A percentile compares a stretch with the other conserved stretches of the same genome.
Conservation (phyloP, 208 protist species). For the Leishmania tarentolae region DNA sequence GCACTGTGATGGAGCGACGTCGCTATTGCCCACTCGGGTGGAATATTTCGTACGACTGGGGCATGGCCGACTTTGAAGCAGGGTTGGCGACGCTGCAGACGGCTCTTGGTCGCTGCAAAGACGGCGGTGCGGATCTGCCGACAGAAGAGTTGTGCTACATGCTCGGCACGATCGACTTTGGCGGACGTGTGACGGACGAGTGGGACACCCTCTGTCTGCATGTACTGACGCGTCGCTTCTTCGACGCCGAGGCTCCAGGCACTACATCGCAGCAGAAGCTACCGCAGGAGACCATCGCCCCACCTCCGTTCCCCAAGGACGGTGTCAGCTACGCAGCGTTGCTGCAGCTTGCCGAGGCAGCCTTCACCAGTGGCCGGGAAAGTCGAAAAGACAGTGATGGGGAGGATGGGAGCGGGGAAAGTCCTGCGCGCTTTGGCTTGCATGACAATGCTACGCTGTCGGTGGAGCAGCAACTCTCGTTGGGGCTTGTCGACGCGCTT, state of each 20-base stretch:
- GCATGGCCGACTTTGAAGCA: constrained; percentile 87
- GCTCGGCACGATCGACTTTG: constrained; percentile 94
- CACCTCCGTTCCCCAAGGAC: constrained; percentile 49
- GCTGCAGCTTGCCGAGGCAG: constrained; percentile 55
- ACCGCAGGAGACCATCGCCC: constrained; percentile 50
- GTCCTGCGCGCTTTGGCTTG: constrained; percentile 92
- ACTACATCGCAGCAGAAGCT: constrained; percentile 27
- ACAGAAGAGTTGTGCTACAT: constrained; percentile 90
- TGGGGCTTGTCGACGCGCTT: constrained; percentile 44
- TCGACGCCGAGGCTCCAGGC: constrained; percentile 35
- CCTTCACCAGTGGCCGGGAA: constrained; percentile 54
- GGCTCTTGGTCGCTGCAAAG: constrained; percentile 47
- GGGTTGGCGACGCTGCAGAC: constrained; percentile 72
- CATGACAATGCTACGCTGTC: constrained; percentile 95
- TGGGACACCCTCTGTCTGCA: constrained; percentile 85
- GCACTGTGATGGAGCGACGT: constrained; percentile 90
- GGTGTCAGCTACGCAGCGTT: constrained; percentile 49
- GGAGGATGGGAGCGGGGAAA: constrained; percentile 33
- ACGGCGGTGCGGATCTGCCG: constrained; percentile 32
- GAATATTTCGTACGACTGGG: constrained; percentile 96
- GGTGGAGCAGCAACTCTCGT: constrained; percentile 65
- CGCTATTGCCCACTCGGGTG: constrained; percentile 94
- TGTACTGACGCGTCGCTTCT: constrained; percentile 78
- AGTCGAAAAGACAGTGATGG: constrained; percentile 24
- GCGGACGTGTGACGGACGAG: constrained; percentile 94